A percentile compares a stretch with the other conserved stretches of the same genome.
These are phyloP conservation scores for Microcera coccophila DNA, from an alignment of 2,329 filamentous ascomycete species.

Conservation along the genomic window DNA sequence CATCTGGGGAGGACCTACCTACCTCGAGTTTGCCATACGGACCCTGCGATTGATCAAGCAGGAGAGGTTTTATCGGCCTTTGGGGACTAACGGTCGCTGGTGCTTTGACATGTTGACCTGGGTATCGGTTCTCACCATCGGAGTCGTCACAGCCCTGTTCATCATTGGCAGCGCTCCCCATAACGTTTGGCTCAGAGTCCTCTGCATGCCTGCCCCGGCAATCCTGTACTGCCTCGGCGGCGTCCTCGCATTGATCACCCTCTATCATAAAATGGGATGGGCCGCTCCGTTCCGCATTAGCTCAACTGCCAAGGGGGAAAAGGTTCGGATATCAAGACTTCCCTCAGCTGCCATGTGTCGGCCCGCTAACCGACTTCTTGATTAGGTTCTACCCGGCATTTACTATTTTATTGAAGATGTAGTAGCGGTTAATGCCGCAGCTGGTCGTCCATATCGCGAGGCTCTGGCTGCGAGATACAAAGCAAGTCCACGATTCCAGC, in stretches of 20 bases:
- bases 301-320: slow-evolving; percentile 55
- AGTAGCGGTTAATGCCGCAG: slow-evolving; percentile 62
- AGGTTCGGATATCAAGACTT: slow-evolving; percentile 24
- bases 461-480: slow-evolving; percentile 40
- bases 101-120: slow-evolving; percentile 48
- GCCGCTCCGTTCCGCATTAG: slow-evolving; percentile 59
- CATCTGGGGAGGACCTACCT: slow-evolving; percentile 54
- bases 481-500: slow-evolving; percentile 39
- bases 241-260: slow-evolving; percentile 36
- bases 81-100: slow-evolving; percentile 46
- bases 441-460: slow-evolving; percentile 42
- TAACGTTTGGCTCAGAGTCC: slow-evolving; percentile 45
- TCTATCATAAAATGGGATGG: slow-evolving; percentile 36
- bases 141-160: slow-evolving; percentile 47
- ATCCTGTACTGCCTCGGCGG: slow-evolving; percentile 48
- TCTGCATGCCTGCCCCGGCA: slow-evolving; percentile 50
- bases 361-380: not conserved
- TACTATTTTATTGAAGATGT: slow-evolving; percentile 67
- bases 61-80: slow-evolving; percentile 47
- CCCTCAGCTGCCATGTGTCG: not conserved
- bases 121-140: slow-evolving; percentile 45
- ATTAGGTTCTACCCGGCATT: slow-evolving; percentile 53
- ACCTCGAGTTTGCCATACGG: slow-evolving; percentile 49
- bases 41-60: slow-evolving; percentile 46
- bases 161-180: slow-evolving; percentile 50